These are phyloP conservation scores for Castanopsis chinensis DNA, from an alignment of 306 rosid species.

Conservation along the genomic window DNA sequence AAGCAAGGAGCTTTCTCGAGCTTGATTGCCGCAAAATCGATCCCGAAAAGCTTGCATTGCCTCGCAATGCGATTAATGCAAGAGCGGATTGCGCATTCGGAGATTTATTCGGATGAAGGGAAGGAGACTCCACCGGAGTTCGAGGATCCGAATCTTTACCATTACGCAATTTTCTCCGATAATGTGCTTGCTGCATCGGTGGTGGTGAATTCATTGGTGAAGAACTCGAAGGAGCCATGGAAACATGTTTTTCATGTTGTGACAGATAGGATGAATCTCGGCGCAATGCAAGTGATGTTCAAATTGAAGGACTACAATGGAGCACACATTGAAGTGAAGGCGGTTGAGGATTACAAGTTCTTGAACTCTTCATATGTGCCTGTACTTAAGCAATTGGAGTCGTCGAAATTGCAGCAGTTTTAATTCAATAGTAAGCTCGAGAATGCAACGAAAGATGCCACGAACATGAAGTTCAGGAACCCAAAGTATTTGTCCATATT, in stretches of 20 bases:
- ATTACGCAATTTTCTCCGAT: slow-evolving; percentile 77
- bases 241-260: slow-evolving; percentile 88
- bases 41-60: slow-evolving; percentile 79
- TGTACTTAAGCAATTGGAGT: slow-evolving; percentile 69
- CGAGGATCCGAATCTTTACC: slow-evolving; percentile 76
- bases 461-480: slow-evolving; percentile 85
- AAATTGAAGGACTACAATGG: slow-evolving; percentile 69
- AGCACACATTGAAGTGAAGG: slow-evolving; percentile 74
- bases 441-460: slow-evolving; percentile 84
- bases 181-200: slow-evolving; percentile 80
- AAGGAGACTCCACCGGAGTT: slow-evolving; percentile 51
- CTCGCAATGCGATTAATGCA: slow-evolving; percentile 73
- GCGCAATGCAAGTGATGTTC: slow-evolving; percentile 91
- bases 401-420: slow-evolving; percentile 65
- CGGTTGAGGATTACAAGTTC: slow-evolving; percentile 84
- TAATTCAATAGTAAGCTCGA: slow-evolving; percentile 85
- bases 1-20: slow-evolving; percentile 96
- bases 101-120: slow-evolving; percentile 60
- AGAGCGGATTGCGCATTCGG: slow-evolving; percentile 68
- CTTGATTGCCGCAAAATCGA: slow-evolving; percentile 83
- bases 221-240: slow-evolving; percentile 81
- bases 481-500: slow-evolving; percentile 78
- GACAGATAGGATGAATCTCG: slow-evolving; percentile 87
- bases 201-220: slow-evolving; percentile 76
- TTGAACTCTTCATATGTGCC: slow-evolving; percentile 81